Conservation (phyloP, 768 basidiomycete species). For the Leucogyrophana mollusca region DNA sequence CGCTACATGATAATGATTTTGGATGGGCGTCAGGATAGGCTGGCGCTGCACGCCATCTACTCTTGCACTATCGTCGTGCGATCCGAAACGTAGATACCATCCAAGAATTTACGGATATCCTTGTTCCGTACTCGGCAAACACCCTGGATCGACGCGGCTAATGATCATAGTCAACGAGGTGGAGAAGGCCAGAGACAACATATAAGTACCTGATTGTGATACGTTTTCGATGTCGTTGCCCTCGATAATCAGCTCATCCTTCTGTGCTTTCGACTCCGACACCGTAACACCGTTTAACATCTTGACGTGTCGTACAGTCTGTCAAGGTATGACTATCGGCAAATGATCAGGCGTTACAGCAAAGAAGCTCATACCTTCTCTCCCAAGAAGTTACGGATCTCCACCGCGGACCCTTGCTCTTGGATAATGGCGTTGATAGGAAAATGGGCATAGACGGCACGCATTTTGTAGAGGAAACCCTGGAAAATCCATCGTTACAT, state of each 20-base stretch:
- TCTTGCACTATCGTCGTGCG: constrained; percentile 60
- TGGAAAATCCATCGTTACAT: constrained; percentile 26
- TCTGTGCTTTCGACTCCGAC: constrained; percentile 85
- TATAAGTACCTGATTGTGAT: constrained; percentile 80
- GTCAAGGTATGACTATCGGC: background rate
- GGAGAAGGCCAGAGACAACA: background rate
- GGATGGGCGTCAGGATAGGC: background rate
- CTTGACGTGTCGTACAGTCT: constrained; percentile 89
- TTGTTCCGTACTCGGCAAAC: constrained; percentile 98
- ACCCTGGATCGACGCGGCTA: constrained; percentile 96
- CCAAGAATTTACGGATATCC: constrained; percentile 99
- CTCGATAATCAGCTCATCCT: constrained; percentile 92
- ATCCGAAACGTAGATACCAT: constrained; percentile 90
- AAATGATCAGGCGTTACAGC: background rate
- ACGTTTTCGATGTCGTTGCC: constrained; percentile 97
- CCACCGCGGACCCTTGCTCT: constrained; percentile 65
- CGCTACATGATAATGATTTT: constrained; percentile 13
- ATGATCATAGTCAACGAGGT: constrained; percentile 8
- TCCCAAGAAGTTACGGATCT: constrained; percentile 95
- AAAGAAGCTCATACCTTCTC: constrained; percentile 64
- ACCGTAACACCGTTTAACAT: constrained; percentile 91
- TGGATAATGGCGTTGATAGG: constrained; percentile 98
- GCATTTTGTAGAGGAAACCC: constrained; percentile 99
- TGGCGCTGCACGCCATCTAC: constrained; percentile 17
- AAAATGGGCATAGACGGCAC: constrained; percentile 99